These are phyloP conservation scores for Bonia amplexicaulis DNA, from an alignment of 176 grass and related monocot genomes.

Conservation along the genomic window DNA sequence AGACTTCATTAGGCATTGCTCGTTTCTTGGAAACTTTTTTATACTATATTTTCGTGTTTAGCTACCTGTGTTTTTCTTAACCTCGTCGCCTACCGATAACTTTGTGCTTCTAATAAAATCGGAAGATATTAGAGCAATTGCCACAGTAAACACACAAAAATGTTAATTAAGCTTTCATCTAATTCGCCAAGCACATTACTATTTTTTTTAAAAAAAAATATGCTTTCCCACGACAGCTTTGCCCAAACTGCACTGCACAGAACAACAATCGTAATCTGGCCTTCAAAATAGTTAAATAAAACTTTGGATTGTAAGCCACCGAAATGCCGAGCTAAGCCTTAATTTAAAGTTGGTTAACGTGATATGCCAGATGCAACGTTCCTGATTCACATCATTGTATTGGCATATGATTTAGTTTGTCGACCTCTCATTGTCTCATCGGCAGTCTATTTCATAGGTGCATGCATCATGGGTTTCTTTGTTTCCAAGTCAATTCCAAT, in stretches of 20 bases:
- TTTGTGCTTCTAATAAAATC: too few relatives aligned
- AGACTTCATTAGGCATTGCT: neutral
- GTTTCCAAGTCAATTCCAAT: constrained; percentile 9
- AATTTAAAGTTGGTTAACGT: too few relatives aligned
- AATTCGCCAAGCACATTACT: too few relatives aligned
- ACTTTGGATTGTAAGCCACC: neutral
- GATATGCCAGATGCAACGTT: neutral
- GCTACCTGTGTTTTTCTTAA: too few relatives aligned
- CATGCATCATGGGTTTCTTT: constrained; percentile 23
- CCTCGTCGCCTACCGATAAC: too few relatives aligned
- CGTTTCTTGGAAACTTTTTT: too few relatives aligned
- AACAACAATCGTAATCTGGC: neutral
- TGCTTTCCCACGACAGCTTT: neutral
- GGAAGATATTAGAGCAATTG: too few relatives aligned
- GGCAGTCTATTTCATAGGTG: neutral
- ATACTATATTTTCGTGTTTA: too few relatives aligned
- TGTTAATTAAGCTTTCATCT: too few relatives aligned
- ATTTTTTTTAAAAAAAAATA: too few relatives aligned
- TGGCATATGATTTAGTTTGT: neutral
- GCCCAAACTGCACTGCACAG: neutral
- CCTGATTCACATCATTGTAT: neutral
- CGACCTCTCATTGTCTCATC: neutral
- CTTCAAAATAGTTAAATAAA: neutral
- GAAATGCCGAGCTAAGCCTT: neutral
- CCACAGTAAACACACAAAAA: too few relatives aligned